These are phyloP conservation scores for Kodamaea sp. DNA, from an alignment of 1,139 yeast species.

Conservation along the genomic window DNA sequence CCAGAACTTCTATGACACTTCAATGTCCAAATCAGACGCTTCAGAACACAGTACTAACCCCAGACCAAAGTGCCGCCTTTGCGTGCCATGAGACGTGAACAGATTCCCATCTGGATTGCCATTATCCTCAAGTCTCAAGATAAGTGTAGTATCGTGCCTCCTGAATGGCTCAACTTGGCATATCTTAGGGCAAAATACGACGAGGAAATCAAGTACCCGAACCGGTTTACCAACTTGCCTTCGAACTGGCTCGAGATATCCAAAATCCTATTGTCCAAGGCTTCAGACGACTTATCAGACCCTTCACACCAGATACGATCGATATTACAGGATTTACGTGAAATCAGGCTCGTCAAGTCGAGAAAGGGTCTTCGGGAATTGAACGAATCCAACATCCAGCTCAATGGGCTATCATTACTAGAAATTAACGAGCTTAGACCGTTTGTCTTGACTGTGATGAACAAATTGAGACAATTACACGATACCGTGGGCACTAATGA, in stretches of 20 bases:
- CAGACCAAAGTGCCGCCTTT: slow-evolving; percentile 52
- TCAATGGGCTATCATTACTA: slow-evolving; percentile 78
- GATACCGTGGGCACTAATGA: slow-evolving; percentile 28
- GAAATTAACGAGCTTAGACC: slow-evolving; percentile 91
- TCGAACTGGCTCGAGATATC: slow-evolving; percentile 87
- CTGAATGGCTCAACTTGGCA: slow-evolving; percentile 76
- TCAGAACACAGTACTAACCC: slow-evolving; percentile 4
- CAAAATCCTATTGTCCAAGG: slow-evolving; percentile 63
- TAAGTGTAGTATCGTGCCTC: slow-evolving; percentile 83
- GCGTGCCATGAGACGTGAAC: slow-evolving; percentile 67
- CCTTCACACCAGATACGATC: slow-evolving; percentile 67
- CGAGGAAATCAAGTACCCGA: slow-evolving; percentile 60
- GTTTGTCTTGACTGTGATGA: slow-evolving; percentile 78
- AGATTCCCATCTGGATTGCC: slow-evolving; percentile 89
- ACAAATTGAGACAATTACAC: slow-evolving; percentile 60
- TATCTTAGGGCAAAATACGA: slow-evolving; percentile 61
- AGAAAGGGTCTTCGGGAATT: slow-evolving; percentile 75
- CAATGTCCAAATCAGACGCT: too few relatives aligned
- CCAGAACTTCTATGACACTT: too few relatives aligned
- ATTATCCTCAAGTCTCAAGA: slow-evolving; percentile 78
- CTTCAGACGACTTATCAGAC: slow-evolving; percentile 74
- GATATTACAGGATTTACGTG: slow-evolving; percentile 78
- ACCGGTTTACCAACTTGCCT: slow-evolving; percentile 71
- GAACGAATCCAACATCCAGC: slow-evolving; percentile 79
- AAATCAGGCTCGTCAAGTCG: slow-evolving; percentile 77